Base-by-base conservation (phyloP, 345 rosid species). In the Microcos paniculata region DNA sequence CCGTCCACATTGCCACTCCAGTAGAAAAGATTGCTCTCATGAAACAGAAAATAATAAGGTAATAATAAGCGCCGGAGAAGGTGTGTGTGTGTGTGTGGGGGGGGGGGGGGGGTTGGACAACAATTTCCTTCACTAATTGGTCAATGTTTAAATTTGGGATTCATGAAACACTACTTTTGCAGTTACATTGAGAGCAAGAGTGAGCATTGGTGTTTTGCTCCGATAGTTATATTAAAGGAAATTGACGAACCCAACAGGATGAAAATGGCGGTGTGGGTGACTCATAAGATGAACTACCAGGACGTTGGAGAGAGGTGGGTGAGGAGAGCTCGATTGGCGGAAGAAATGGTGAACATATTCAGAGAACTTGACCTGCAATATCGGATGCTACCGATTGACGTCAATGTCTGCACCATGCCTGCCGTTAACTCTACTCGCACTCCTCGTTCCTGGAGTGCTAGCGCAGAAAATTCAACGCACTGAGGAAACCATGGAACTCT, bases 201-300 rank as follows among this genome's bases (percentile, higher is more conserved):
- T 72, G 98, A 93, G 85, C 88, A 90, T 49, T 95, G 99, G 99
- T 81, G 77, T 31, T 71, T 94, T 4, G n/a, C 80, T 51, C 92
- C 97, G 6, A 75, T 24, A 24, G 59, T 95, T 23, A 35, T 95
- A 19, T 0, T 87, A 16, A 90, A 87, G 78, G 93, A 95, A 2
- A 16, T 89, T 12, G 89, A 83, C 43, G 89, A 79, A 10, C 74
- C 91, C 71, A 85, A 84, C 58, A 78, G 62, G 45, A 16, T 95
- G 38, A 87, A 62, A 80, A 26, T 93, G 24, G 94, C 92, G 0
- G 79, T 95, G 8, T 93, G 99, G 99, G 43, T 85, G 1, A 46
- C 74, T 33, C 98, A 93, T 78, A 87, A 78, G 75, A 85, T 91
- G 40, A 93, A 95, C 81, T 83, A 73, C 71, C 97, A 93, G 9